phyloP scores from a whole-genome alignment of 139 green algal species.

The Coelastrella sp. region DNA sequence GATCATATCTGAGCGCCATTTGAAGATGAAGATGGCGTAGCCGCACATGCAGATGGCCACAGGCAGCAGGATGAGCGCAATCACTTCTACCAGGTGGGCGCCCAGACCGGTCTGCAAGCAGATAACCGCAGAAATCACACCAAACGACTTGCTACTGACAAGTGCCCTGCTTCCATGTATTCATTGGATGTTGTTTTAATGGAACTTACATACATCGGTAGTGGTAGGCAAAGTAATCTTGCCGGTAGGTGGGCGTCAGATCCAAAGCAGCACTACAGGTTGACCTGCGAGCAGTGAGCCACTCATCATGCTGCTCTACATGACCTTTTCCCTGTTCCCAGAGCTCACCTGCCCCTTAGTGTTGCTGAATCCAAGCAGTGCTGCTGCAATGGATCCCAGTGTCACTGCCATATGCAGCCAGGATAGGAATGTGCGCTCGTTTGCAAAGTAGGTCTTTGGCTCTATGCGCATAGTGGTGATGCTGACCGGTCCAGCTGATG shows the following conservation, averaged over 20 bases:
- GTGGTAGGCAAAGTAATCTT: too few relatives aligned
- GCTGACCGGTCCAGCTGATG: not conserved
- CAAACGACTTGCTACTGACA: not conserved
- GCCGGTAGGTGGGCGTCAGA: too few relatives aligned
- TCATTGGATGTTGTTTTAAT: too few relatives aligned
- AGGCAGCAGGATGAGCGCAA: constrained; percentile 90
- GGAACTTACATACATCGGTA: too few relatives aligned
- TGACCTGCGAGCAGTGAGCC: too few relatives aligned
- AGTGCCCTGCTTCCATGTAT: not conserved
- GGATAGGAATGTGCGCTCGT: constrained; percentile 96
- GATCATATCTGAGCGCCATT: constrained; percentile 80
- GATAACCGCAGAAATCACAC: not conserved
- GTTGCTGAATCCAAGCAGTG: constrained; percentile 40
- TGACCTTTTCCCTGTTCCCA: not conserved
- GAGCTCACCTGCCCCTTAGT: not conserved
- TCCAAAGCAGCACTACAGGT: too few relatives aligned
- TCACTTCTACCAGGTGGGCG: constrained; percentile 79
- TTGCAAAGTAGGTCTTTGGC: constrained; percentile 98
- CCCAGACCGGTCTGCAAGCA: constrained; percentile 35
- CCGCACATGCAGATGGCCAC: constrained; percentile 83
- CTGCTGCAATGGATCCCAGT: constrained; percentile 64
- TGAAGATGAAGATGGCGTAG: constrained; percentile 88
- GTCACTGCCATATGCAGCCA: constrained; percentile 97
- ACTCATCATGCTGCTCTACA: too few relatives aligned
- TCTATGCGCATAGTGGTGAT: constrained; percentile 83